A percentile compares a stretch with the other conserved stretches of the same genome.
phyloP scores from a whole-genome alignment of 225 moss, liverwort and hornwort genomes.

The Bryoerythrophyllum caledonicum region DNA sequence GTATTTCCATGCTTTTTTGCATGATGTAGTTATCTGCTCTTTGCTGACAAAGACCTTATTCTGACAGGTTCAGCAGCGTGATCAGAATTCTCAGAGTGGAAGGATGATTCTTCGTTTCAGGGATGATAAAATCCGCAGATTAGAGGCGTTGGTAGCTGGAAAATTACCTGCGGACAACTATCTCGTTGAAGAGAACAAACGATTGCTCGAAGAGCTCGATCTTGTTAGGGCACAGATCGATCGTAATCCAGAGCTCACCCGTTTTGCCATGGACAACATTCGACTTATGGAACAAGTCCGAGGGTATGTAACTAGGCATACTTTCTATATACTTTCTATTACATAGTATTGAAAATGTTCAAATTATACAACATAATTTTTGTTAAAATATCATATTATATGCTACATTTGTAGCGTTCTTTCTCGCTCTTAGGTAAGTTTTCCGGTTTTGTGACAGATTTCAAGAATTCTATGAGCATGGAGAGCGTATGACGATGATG shows the following conservation, averaged over 20 bases:
- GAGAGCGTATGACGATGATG: constrained; percentile 67
- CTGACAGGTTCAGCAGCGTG: constrained; percentile 88
- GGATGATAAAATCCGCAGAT: constrained; percentile 86
- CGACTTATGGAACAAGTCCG: constrained; percentile 86
- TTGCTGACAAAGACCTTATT: constrained; percentile 7
- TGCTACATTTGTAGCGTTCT: no score
- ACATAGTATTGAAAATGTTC: not conserved
- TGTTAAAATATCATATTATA: not conserved
- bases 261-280: constrained; percentile 97
- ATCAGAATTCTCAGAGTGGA: constrained; percentile 86
- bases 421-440: not conserved
- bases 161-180: constrained; percentile 53
- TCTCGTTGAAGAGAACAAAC: constrained; percentile 60
- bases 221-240: constrained; percentile 72
- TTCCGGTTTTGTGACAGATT: constrained; percentile 39
- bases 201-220: constrained; percentile 72
- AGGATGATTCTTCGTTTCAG: constrained; percentile 95
- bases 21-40: not conserved
- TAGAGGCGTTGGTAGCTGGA: constrained; percentile 65
- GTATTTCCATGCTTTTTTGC: not conserved
- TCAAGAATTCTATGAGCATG: constrained; percentile 81
- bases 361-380: not conserved
- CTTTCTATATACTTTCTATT: not conserved
- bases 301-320: constrained; percentile 45
- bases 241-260: constrained; percentile 92